These are phyloP conservation scores for Amanita exitialis DNA, from an alignment of 768 basidiomycete species.

Conservation along the genomic window DNA sequence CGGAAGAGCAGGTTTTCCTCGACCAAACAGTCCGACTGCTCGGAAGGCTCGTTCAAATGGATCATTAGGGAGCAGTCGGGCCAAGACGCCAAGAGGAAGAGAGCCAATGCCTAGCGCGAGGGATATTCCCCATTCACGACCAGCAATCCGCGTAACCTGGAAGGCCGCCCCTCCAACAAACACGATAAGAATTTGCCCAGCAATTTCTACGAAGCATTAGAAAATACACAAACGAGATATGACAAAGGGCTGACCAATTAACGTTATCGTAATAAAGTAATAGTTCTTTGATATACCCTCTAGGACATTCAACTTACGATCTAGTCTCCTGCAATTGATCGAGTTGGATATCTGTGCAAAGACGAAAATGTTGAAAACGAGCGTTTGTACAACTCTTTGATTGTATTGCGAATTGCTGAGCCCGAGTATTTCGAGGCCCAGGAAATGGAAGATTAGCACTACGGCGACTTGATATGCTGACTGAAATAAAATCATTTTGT, in stretches of 20 bases:
- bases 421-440: conserved; percentile 63
- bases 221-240: background rate
- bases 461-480: conserved; percentile 78
- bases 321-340: conserved; percentile 82
- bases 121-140: conserved; percentile 90
- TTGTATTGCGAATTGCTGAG: conserved; percentile 29
- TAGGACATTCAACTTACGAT: conserved; percentile 82
- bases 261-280: conserved; percentile 79
- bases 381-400: conserved; percentile 54
- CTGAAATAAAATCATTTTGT: conserved; percentile 92
- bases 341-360: conserved; percentile 98
- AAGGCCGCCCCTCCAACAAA: conserved; percentile 90
- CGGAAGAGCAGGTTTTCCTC: conserved; percentile 52
- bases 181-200: conserved; percentile 78
- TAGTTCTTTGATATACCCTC: conserved; percentile 69
- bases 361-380: conserved; percentile 98
- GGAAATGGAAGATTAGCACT: conserved; percentile 86
- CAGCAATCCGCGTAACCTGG: conserved; percentile 69
- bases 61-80: conserved; percentile 72
- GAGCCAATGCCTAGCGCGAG: conserved; percentile 81
- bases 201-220: conserved; percentile 53
- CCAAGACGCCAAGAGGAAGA: conserved; percentile 76
- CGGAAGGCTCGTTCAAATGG: conserved; percentile 59
- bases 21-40: conserved; percentile 45
- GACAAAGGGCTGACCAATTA: conserved; percentile 53